These are phyloP conservation scores for Peronospora farinosa DNA, from an alignment of 352 stramenopile genomes.

Conservation along the genomic window DNA sequence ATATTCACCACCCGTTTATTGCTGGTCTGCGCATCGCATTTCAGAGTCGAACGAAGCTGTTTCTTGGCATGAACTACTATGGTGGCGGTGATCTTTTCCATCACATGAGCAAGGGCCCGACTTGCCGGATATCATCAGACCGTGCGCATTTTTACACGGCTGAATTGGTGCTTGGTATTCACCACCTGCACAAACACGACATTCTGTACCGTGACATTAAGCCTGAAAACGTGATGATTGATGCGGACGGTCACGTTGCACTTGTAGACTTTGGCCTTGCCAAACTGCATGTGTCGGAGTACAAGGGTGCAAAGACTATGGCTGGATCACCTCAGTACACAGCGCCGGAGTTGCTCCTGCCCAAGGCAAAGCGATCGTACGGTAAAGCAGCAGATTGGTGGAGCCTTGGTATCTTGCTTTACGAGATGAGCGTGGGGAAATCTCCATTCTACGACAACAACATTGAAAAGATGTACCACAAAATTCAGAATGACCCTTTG, in stretches of 20 bases:
- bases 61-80: slow-evolving; percentile 87
- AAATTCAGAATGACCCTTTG: slow-evolving; percentile 86
- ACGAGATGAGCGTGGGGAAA: slow-evolving; percentile 91
- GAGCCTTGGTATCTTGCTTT: slow-evolving; percentile 87
- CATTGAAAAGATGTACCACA: slow-evolving; percentile 91
- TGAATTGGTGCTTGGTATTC: slow-evolving; percentile 89
- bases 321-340: slow-evolving; percentile 85
- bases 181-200: slow-evolving; percentile 90
- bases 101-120: slow-evolving; percentile 87
- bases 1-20: slow-evolving; percentile 87
- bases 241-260: slow-evolving; percentile 92
- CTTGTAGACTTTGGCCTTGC: slow-evolving; percentile 93
- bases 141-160: slow-evolving; percentile 90
- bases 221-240: slow-evolving; percentile 94
- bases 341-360: slow-evolving; percentile 73
- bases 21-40: slow-evolving; percentile 81
- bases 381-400: slow-evolving; percentile 86
- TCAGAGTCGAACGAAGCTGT: slow-evolving; percentile 82
- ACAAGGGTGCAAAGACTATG: slow-evolving; percentile 86
- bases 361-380: slow-evolving; percentile 83
- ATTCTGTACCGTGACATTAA: slow-evolving; percentile 97
- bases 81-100: slow-evolving; percentile 81
- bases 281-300: slow-evolving; percentile 89
- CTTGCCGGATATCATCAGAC: slow-evolving; percentile 71
- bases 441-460: slow-evolving; percentile 92